Conservation (phyloP, 202 grass and related monocot genomes). For the Cymbopogon flexuosus region DNA sequence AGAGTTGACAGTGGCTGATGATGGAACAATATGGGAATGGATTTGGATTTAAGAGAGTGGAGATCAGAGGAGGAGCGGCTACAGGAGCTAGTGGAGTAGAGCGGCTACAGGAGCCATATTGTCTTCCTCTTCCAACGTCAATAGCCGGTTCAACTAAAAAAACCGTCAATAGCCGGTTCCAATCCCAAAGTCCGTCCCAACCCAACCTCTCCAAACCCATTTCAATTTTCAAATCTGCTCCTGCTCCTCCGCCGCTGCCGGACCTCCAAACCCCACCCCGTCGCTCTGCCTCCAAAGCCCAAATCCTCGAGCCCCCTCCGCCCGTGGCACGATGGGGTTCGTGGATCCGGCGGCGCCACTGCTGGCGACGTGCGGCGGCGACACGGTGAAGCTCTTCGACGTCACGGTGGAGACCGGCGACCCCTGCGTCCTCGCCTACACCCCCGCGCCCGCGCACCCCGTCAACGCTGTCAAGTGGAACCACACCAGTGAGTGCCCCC, state of each 20-base stretch:
- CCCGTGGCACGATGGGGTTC: conserved; percentile 53
- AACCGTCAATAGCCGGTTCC: background rate
- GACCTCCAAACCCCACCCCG: background rate
- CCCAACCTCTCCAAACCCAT: conserved; percentile 1
- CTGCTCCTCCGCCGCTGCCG: conserved; percentile 7
- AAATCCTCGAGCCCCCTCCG: conserved; percentile 13
- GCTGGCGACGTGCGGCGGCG: conserved; percentile 75
- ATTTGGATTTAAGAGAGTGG: too few relatives aligned
- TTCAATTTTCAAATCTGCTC: conserved; percentile 50
- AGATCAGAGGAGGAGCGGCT: too few relatives aligned
- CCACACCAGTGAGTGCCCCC: conserved; percentile 67
- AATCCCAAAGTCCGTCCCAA: background rate
- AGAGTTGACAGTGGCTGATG: too few relatives aligned
- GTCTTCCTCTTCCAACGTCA: background rate
- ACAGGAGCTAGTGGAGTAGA: too few relatives aligned
- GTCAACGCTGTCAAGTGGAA: conserved; percentile 91
- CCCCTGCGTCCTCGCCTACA: conserved; percentile 82
- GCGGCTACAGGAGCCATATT: too few relatives aligned
- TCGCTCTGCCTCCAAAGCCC: conserved; percentile 27
- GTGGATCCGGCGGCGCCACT: conserved; percentile 72
- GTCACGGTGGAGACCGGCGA: conserved; percentile 68
- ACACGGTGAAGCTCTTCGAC: conserved; percentile 92
- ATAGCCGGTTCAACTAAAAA: conserved; percentile 18
- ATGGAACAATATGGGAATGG: too few relatives aligned
- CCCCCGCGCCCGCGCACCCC: conserved; percentile 45